A percentile compares a stretch with the other conserved stretches of the same genome.
Evolutionary conservation across 1,284 basidiomycete species (phyloP).

Genomic region (Meripilus lineatus): DNA sequence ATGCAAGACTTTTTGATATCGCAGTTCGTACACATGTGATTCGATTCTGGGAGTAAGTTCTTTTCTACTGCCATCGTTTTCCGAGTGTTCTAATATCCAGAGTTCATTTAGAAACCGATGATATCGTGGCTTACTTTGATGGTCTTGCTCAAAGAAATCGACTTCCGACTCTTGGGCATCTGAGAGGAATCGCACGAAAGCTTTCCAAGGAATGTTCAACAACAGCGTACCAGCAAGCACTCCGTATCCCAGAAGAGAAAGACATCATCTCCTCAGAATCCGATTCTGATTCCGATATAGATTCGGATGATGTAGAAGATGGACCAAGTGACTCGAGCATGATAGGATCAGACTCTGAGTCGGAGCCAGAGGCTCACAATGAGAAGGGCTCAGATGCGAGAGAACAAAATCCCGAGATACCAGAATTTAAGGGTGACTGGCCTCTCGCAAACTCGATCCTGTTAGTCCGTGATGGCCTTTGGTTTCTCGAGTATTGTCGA

Average conservation of each 20-base stretch:
- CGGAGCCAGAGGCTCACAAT: neutral
- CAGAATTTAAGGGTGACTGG: constrained; percentile 9
- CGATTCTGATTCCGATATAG: too few relatives aligned
- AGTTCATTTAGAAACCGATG: constrained; percentile 1
- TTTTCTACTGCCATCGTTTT: neutral
- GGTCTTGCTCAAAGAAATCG: neutral
- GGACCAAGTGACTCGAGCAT: neutral
- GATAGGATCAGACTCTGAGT: neutral
- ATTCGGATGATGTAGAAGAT: too few relatives aligned
- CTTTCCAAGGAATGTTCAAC: too few relatives aligned
- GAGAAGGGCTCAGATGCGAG: constrained; percentile 3
- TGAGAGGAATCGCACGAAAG: neutral
- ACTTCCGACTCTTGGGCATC: neutral
- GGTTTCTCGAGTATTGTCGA: constrained; percentile 11
- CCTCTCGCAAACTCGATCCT: constrained; percentile 9
- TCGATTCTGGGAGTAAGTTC: constrained; percentile 11
- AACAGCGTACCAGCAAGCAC: too few relatives aligned
- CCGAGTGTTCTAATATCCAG: constrained; percentile 4
- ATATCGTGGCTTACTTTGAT: constrained; percentile 6
- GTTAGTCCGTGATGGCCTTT: constrained; percentile 11
- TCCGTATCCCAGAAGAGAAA: too few relatives aligned
- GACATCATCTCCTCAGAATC: too few relatives aligned
- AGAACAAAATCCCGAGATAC: constrained; percentile 11
- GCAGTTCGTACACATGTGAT: constrained; percentile 6
- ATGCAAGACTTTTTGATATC: constrained; percentile 5